Conservation (phyloP, 1,139 yeast species). For the Kluyveromyces marxianus region DNA sequence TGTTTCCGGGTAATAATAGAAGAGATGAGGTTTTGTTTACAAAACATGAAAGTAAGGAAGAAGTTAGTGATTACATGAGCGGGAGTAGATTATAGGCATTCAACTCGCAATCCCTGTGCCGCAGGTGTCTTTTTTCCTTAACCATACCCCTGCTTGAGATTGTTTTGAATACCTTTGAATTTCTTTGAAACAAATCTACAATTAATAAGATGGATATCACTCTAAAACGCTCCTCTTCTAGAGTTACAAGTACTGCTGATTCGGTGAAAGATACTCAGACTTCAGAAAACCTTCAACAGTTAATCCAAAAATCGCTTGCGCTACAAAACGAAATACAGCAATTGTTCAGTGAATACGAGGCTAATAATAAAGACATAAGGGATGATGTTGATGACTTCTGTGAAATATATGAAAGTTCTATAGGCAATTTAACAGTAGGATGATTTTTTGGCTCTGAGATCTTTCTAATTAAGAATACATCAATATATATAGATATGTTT, state of each 20-base stretch:
- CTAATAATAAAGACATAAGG: constrained; percentile 20
- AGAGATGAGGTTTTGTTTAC: not conserved
- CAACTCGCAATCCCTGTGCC: too few species aligned
- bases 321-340: constrained; percentile 23
- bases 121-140: too few species aligned
- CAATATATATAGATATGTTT: too few species aligned
- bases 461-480: too few species aligned
- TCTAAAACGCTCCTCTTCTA: not conserved
- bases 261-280: not conserved
- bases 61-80: too few species aligned
- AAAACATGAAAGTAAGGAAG: too few species aligned
- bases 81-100: too few species aligned
- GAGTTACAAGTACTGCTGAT: not conserved
- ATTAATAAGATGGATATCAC: not conserved
- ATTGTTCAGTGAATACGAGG: constrained; percentile 16
- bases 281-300: not conserved
- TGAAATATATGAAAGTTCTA: constrained; percentile 14
- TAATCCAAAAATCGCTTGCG: constrained; percentile 6
- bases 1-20: not conserved
- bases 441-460: not conserved
- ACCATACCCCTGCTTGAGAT: too few species aligned
- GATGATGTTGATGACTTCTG: constrained; percentile 28
- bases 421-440: not conserved
- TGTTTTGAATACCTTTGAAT: too few species aligned
- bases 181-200: not conserved